These are phyloP conservation scores for Rhodamnia rubescens DNA, from an alignment of 345 rosid genomes.

Conservation along the genomic window DNA sequence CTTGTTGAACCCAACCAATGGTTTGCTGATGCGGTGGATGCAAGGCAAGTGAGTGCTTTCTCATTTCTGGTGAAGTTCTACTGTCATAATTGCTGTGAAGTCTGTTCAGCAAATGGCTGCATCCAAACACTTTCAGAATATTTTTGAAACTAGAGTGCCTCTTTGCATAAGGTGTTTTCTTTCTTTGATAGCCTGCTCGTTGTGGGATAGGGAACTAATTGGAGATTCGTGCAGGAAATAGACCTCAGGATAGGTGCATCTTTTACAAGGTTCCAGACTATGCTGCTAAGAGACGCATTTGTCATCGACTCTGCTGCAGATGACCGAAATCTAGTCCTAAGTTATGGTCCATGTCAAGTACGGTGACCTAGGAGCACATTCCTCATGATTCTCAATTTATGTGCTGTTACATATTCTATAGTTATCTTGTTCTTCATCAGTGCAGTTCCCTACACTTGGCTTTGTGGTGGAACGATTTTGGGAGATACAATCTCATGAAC, in stretches of 20 bases:
- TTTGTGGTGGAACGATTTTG: slow-evolving; percentile 92
- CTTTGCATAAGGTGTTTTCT: not conserved
- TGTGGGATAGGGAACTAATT: not conserved
- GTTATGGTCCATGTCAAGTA: slow-evolving; percentile 99
- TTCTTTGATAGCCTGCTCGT: not conserved
- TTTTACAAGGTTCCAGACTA: slow-evolving; percentile 93
- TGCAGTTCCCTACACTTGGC: slow-evolving; percentile 91
- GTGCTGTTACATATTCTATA: not conserved
- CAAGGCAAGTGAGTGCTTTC: slow-evolving; percentile 70
- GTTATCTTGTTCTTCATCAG: not conserved
- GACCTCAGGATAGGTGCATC: slow-evolving; percentile 97
- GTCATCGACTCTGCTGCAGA: slow-evolving; percentile 54
- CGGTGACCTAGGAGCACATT: slow-evolving; percentile 1
- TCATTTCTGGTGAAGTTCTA: not conserved
- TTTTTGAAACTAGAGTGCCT: not conserved
- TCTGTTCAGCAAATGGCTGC: not conserved
- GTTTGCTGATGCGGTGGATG: slow-evolving; percentile 94
- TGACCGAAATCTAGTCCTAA: slow-evolving; percentile 78
- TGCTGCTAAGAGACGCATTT: slow-evolving; percentile 78
- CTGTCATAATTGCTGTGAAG: not conserved
- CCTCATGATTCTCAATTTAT: not conserved
- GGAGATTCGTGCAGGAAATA: slow-evolving; percentile 47
- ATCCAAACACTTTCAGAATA: not conserved
- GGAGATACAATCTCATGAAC: slow-evolving; percentile 94
- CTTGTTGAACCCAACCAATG: slow-evolving; percentile 76